phyloP scores from a whole-genome alignment of 306 rosid species.

The Mimosa pudica region DNA sequence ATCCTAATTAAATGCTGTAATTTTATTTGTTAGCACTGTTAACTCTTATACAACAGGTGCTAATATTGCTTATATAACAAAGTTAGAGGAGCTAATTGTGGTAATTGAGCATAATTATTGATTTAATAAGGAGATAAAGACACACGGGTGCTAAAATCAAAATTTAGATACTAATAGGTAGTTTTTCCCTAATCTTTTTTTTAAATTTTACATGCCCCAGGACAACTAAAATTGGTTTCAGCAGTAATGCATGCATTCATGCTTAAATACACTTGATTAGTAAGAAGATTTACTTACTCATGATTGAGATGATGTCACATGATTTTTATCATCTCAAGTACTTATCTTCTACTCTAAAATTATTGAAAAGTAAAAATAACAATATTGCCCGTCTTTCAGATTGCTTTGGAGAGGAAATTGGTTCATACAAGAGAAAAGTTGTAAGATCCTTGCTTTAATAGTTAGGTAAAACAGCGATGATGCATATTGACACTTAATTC shows the following conservation, averaged over 20 bases:
- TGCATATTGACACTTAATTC: slow-evolving; percentile 17
- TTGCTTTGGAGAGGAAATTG: slow-evolving; percentile 97
- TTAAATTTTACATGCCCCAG: neutral
- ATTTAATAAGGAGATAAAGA: too few species aligned
- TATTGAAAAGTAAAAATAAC: slow-evolving; percentile 27
- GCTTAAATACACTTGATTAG: neutral
- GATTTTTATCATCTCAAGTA: slow-evolving; percentile 7
- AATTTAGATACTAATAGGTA: too few species aligned
- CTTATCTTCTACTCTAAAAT: slow-evolving; percentile 23
- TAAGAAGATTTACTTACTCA: neutral
- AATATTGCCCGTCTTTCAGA: slow-evolving; percentile 56
- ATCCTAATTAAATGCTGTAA: too few species aligned
- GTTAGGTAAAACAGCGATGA: slow-evolving; percentile 62
- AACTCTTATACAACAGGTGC: too few species aligned
- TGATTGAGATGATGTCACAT: slow-evolving; percentile 8
- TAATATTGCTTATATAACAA: too few species aligned
- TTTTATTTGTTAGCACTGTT: too few species aligned
- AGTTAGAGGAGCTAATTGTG: too few species aligned
- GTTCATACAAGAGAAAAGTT: slow-evolving; percentile 97
- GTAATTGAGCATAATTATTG: too few species aligned
- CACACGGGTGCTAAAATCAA: too few species aligned
- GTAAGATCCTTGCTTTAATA: slow-evolving; percentile 83
- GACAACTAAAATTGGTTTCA: slow-evolving; percentile 1
- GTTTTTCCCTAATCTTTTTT: neutral
- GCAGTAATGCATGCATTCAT: neutral